phyloP scores from a whole-genome alignment of 2,329 filamentous ascomycete genomes.

The Cladosporium velox region DNA sequence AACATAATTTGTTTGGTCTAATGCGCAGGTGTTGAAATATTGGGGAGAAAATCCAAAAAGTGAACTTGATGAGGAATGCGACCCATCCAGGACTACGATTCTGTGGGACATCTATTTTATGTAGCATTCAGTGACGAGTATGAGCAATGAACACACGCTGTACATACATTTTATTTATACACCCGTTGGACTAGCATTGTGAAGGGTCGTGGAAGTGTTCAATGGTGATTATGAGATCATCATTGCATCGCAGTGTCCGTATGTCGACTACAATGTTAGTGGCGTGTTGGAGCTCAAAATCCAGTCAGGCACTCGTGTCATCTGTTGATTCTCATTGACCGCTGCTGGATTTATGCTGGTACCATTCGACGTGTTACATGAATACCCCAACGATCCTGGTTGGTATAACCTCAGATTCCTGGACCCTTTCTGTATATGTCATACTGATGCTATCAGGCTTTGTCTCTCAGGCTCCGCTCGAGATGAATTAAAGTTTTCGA shows the following conservation, averaged over 20 bases:
- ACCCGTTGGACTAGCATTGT: background rate
- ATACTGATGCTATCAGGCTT: background rate
- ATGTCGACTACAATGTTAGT: background rate
- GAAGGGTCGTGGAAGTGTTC: background rate
- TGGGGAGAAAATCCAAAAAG: slow-evolving; percentile 7
- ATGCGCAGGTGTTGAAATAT: slow-evolving; percentile 9
- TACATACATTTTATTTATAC: background rate
- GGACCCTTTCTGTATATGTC: background rate
- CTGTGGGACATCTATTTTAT: slow-evolving; percentile 4
- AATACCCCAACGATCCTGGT: background rate
- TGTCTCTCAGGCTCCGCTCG: background rate
- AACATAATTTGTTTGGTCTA: slow-evolving; percentile 2
- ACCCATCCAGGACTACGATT: background rate
- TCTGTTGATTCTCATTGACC: background rate
- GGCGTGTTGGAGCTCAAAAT: background rate
- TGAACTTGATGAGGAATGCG: slow-evolving; percentile 5
- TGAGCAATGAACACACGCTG: slow-evolving; percentile 17
- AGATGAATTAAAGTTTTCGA: background rate
- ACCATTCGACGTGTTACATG: background rate
- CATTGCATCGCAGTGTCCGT: background rate
- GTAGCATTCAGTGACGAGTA: slow-evolving; percentile 9
- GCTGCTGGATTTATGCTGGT: background rate
- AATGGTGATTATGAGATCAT: background rate
- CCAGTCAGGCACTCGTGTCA: background rate
- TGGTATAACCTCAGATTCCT: background rate